Evolutionary conservation across 2,329 filamentous ascomycete species (phyloP), one percentile per base, ranked within the genome.

Genomic region (Aspergillus novoparasiticus): DNA sequence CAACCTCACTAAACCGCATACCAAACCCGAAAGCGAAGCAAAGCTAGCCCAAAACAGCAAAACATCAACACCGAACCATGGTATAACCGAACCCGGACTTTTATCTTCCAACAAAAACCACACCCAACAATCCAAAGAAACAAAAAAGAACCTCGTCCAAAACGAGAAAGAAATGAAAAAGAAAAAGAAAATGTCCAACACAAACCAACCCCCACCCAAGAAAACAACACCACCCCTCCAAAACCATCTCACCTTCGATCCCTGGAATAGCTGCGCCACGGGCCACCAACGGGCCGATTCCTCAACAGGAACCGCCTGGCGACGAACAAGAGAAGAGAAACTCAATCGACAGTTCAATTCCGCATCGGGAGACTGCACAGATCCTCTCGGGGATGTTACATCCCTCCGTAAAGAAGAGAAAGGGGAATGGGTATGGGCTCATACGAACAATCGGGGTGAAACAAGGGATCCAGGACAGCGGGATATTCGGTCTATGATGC

Each of bases 231-330:
- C 39, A 58, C 57, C 36, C 32, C 48, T 59, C 57, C 28, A 58
- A 23, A 76, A 74, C 60, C 72, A 74, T 68, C 67, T 65, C 45
- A 64, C 71, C 67, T 80, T 81, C 65, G 80, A 81, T 56, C 72
- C 76, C 41, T 82, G 78, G 75, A 93, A 93, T 78, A 89, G 88
- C 16, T 87, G 88, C 14, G 88, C 89, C 6, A 89, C 90, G 0
- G 92, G 92, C 53, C 92, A 97, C 75, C 93, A 96, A 78, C 85
- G 88, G 46, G 87, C 91, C 48, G 90, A 94, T 4, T 83, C 90
- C 1, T 85, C 86, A 2, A 85, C 85, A 28, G 85, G 83, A 69
- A 88, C 81, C 67, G 84, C 86, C 73, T 96, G 93, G 92, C 88
- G 91, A 28, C 83, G 88, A 57, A 90, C 87, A 16, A 86, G 92